These are phyloP conservation scores for Clitopilus hobsonii DNA, from an alignment of 768 basidiomycete species.

Conservation along the genomic window DNA sequence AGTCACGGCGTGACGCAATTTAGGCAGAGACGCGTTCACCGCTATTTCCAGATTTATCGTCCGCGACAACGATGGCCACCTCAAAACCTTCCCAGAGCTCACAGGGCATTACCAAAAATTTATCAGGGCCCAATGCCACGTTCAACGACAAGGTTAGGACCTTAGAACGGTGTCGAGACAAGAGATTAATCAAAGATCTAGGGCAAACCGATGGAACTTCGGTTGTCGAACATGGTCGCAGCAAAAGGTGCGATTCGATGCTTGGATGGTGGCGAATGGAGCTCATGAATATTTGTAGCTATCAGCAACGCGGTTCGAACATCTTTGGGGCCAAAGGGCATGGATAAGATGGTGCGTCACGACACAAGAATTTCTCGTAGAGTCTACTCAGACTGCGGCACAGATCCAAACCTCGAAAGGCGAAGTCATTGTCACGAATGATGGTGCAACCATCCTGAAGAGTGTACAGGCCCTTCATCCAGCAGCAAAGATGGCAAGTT, in stretches of 20 bases:
- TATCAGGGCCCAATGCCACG: conserved; percentile 63
- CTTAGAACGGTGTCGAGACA: conserved; percentile 1
- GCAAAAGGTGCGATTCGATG: conserved; percentile 70
- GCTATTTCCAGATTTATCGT: conserved; percentile 13
- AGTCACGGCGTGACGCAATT: conserved; percentile 24
- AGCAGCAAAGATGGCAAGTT: conserved; percentile 91
- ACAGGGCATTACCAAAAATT: conserved; percentile 36
- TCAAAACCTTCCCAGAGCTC: conserved; percentile 28
- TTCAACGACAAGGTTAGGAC: conserved; percentile 80
- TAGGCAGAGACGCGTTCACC: conserved; percentile 29
- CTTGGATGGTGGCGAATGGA: background rate
- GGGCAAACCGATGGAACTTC: conserved; percentile 98
- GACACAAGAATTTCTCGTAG: conserved; percentile 3
- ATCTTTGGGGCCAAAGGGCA: conserved; percentile 92
- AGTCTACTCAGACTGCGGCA: background rate
- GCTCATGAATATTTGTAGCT: conserved; percentile 41
- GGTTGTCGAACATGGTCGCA: conserved; percentile 95
- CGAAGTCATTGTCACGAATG: conserved; percentile 97
- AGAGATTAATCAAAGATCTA: conserved; percentile 31
- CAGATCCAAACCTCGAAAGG: conserved; percentile 96
- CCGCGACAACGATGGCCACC: conserved; percentile 26
- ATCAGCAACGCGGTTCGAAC: conserved; percentile 98
- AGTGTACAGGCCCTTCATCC: conserved; percentile 96
- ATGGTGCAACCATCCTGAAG: conserved; percentile 96
- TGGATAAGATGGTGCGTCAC: conserved; percentile 94